Evolutionary conservation across 2,329 filamentous ascomycete species (phyloP).

Genomic region (Diaporthe citriasiana): DNA sequence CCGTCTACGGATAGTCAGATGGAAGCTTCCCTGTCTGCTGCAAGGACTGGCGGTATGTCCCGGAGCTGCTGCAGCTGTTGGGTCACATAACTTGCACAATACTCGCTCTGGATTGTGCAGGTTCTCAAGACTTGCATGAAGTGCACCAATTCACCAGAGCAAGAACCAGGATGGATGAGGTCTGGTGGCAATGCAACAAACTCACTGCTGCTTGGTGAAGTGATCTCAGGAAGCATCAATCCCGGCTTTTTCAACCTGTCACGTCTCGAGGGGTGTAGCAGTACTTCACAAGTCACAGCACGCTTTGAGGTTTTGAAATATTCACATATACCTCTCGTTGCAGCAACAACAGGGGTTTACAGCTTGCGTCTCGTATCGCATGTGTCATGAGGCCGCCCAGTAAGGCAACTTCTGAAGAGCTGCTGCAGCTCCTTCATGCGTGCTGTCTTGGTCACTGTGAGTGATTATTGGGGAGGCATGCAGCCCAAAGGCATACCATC

Average conservation of each 20-base stretch:
- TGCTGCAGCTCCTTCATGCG: conserved; percentile 5
- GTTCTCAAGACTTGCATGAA: conserved; percentile 9
- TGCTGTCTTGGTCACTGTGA: background rate
- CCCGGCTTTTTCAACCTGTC: background rate
- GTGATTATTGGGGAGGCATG: background rate
- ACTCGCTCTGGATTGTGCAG: background rate
- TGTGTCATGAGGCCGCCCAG: conserved; percentile 18
- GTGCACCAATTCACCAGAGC: background rate
- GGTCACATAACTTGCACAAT: background rate
- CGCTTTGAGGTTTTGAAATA: background rate
- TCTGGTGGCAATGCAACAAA: conserved; percentile 3
- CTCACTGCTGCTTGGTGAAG: background rate
- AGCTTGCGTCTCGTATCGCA: conserved; percentile 26
- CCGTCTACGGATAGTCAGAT: background rate
- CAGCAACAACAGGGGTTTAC: background rate
- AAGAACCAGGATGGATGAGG: background rate
- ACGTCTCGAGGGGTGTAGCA: background rate
- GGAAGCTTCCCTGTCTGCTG: background rate
- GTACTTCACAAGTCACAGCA: background rate
- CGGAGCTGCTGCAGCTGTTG: conserved; percentile 13
- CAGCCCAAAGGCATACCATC: background rate
- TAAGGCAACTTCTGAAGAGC: conserved; percentile 8
- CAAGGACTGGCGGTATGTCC: conserved; percentile 20
- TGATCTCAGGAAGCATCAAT: background rate
- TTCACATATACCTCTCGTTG: background rate